phyloP scores from a whole-genome alignment of 139 green algal species.

The Ulvella scutata region DNA sequence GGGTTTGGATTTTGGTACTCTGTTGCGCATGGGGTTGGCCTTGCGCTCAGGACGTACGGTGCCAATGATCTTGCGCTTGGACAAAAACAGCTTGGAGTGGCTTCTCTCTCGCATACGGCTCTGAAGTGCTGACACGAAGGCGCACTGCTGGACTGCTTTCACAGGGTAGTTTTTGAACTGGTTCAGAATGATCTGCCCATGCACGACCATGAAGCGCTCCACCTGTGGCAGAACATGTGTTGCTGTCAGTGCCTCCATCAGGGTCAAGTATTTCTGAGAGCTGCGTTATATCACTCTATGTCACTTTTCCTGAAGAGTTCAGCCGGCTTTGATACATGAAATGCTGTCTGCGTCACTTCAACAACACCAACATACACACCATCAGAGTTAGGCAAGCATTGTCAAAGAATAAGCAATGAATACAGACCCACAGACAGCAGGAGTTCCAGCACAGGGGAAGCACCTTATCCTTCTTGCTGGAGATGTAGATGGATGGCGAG shows the following conservation, averaged over 20 bases:
- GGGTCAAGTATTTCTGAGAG: neutral
- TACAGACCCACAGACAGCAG: too few species aligned
- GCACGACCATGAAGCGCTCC: slow-evolving; percentile 78
- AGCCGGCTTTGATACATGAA: too few species aligned
- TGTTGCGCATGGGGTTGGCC: slow-evolving; percentile 27
- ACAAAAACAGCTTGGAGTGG: slow-evolving; percentile 74
- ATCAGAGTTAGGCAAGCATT: too few species aligned
- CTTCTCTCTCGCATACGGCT: slow-evolving; percentile 46
- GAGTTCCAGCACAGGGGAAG: too few species aligned
- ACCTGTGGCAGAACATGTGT: slow-evolving; percentile 23
- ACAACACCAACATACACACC: too few species aligned
- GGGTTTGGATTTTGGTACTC: slow-evolving; percentile 12
- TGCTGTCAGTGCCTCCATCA: neutral
- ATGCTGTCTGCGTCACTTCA: too few species aligned
- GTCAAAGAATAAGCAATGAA: neutral
- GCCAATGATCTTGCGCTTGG: slow-evolving; percentile 21
- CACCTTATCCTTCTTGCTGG: slow-evolving; percentile 25
- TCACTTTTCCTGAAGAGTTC: too few species aligned
- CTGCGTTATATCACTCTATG: too few species aligned
- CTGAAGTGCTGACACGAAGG: slow-evolving; percentile 54
- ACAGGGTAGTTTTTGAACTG: slow-evolving; percentile 65
- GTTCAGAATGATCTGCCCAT: slow-evolving; percentile 88
- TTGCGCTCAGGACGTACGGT: neutral
- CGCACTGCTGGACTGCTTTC: slow-evolving; percentile 32
- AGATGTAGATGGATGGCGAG: slow-evolving; percentile 34